Base-by-base conservation (phyloP, 2,329 filamentous ascomycete genomes). In the Aspergillus sp. region DNA sequence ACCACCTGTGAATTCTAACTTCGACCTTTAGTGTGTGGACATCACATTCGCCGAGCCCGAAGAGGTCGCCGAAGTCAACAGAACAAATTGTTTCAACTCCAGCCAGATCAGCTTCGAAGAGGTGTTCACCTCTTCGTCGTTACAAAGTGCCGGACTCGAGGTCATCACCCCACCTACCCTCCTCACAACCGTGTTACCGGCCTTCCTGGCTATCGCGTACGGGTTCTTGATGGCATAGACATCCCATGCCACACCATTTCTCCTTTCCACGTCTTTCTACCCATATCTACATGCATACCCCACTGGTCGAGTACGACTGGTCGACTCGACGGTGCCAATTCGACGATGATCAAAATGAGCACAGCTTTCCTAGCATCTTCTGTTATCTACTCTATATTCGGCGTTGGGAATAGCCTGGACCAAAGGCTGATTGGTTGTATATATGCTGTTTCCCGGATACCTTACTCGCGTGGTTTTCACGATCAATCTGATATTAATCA, bases 1-100 rank as follows among this genome's bases (percentile, higher is more conserved):
- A 21, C 8, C 44, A 47, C n/a, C 14, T 23, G 21, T 31, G 27
- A 31, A 31, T n/a, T 15, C 39, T 57, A 43, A 57, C 39, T 37
- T 24, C 17, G 8, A 6, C 21, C 3, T 3, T 24, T 58, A 96
- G 91, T 98, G 95, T 72, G 93, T 96, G 66, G 93, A 98, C 71
- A 96, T 98, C 68, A 93, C 89, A 47, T 96, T 98, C 67, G 90
- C 88, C 48, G 90, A 92, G 1, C 90, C 90, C 23, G 79, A 86
- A 67, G 89, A 96, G 70, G 86, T 96, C 50, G 80, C 79, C 56
- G 80, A 88, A 64, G 90, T 97, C 64, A 96, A 90, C 71, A 79
- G 82, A 58, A 82, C 85, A 14, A 97, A 96, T 77, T 98, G 93
- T 82, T 92, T 89, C 81, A 98, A 98, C 79, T 90, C 88, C 59